Evolutionary conservation across 2,329 filamentous ascomycete species (phyloP).

Genomic region (Curvularia eragrostidis): DNA sequence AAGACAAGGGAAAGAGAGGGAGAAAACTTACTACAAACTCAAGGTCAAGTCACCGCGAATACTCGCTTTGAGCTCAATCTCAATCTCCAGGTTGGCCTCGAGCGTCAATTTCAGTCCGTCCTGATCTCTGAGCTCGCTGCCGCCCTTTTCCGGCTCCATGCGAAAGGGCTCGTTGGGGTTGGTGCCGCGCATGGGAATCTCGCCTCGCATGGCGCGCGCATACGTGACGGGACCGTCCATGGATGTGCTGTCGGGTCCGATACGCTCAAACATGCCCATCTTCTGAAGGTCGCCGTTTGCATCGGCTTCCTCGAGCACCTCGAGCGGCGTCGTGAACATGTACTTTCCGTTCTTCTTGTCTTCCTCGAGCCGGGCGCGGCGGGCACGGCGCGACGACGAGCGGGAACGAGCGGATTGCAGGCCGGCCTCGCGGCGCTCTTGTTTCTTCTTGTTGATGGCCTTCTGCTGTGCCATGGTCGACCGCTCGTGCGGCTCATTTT

Average conservation of each 20-base stretch:
- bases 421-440: slow-evolving; percentile 47
- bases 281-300: slow-evolving; percentile 57
- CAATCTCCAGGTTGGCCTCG: slow-evolving; percentile 80
- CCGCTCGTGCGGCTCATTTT: slow-evolving; percentile 49
- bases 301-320: slow-evolving; percentile 60
- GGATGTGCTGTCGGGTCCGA: slow-evolving; percentile 62
- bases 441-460: slow-evolving; percentile 52
- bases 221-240: slow-evolving; percentile 65
- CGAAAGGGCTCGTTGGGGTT: slow-evolving; percentile 59
- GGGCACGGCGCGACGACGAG: slow-evolving; percentile 56
- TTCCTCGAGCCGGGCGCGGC: slow-evolving; percentile 56
- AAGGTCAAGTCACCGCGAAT: slow-evolving; percentile 85
- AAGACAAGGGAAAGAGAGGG: not conserved
- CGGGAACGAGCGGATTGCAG: slow-evolving; percentile 55
- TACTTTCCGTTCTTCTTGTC: slow-evolving; percentile 57
- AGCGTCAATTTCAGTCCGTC: slow-evolving; percentile 75
- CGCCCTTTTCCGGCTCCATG: slow-evolving; percentile 51
- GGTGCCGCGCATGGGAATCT: slow-evolving; percentile 61
- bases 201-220: slow-evolving; percentile 60
- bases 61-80: slow-evolving; percentile 84
- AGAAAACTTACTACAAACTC: slow-evolving; percentile 72
- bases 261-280: slow-evolving; percentile 62
- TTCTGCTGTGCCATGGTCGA: slow-evolving; percentile 57
- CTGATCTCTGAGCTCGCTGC: slow-evolving; percentile 56
- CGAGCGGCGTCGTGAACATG: slow-evolving; percentile 59